Base-by-base conservation (phyloP, 2,329 filamentous ascomycete species). In the Canariomyces notabilis region DNA sequence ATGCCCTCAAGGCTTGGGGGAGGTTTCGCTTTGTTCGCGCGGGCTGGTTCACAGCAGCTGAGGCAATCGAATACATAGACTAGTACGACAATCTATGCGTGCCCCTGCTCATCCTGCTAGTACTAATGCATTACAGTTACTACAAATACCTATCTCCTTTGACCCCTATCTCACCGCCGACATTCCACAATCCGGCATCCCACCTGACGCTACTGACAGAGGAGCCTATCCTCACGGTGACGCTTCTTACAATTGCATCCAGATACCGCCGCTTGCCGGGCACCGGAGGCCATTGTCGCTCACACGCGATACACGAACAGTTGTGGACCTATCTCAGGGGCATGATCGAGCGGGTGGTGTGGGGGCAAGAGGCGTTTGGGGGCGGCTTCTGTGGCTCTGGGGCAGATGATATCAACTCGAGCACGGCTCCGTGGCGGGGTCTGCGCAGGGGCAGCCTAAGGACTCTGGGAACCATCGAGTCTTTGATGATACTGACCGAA, bases 361-460 rank as follows among this genome's bases (percentile, higher is more conserved):
- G 89, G 86, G 93, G 90, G 7, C 91, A 96, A 62, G 91, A 97
- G 65, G 89, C 94, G 42, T 96, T 96, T 60, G 91, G 89, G 22
- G 88, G 88, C 20, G 89, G 87, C 14, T 89, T 91, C 63, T 88
- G 85, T 59, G 85, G 85, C 42, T 86, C 83, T 2, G 85, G 84
- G 18, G 77, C 66, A 31, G 76, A 78, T 38, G 79, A 81, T 51
- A 66, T 71, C 8, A 82, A 78, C 12, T 85, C 80, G 41, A 85
- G 79, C 64, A 85, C 82, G 4, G 80, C 85, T 52, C 75, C 85
- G 38, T 78, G 85, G 80, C 72, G 83, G 70, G 76, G 82, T 67
- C 61, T 89, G 68, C 65, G 81, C 46, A 86, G 85, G 61, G 86
- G 86, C 16, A 93, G 90, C 56, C 71, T 97, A 43, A 79, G 93